These are phyloP conservation scores for Vanderwaltozyma verrucispora DNA, from an alignment of 805 yeast species.

Conservation along the genomic window DNA sequence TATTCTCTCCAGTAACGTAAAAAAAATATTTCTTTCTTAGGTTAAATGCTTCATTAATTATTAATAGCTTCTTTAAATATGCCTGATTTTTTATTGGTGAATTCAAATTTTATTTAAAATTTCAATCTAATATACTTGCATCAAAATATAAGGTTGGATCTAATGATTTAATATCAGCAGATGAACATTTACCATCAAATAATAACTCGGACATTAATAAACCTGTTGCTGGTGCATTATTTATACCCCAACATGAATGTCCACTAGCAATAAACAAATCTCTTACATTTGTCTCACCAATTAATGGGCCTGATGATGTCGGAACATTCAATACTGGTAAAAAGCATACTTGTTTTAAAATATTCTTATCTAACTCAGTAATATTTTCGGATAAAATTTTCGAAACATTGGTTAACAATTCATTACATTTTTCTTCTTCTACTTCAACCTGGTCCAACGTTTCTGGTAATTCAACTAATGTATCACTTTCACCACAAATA, in stretches of 20 bases:
- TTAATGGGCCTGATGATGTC: slow-evolving; percentile 82
- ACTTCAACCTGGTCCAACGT: slow-evolving; percentile 91
- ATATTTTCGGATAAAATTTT: slow-evolving; percentile 54
- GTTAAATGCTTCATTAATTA: too few relatives aligned
- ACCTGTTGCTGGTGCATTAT: slow-evolving; percentile 97
- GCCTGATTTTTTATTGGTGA: too few relatives aligned
- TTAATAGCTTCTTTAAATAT: too few relatives aligned
- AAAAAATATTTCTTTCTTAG: too few relatives aligned
- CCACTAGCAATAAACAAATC: slow-evolving; percentile 78
- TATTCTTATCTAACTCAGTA: slow-evolving; percentile 53
- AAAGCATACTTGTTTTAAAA: slow-evolving; percentile 88
- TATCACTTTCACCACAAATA: slow-evolving; percentile 95
- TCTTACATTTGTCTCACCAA: slow-evolving; percentile 86
- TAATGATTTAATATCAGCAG: slow-evolving; percentile 71
- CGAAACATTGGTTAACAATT: slow-evolving; percentile 71
- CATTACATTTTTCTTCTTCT: slow-evolving; percentile 78
- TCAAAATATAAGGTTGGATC: slow-evolving; percentile 86
- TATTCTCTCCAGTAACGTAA: too few relatives aligned
- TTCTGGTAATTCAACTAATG: slow-evolving; percentile 83
- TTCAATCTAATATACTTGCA: slow-evolving; percentile 31
- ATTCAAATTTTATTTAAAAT: too few relatives aligned
- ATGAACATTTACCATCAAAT: slow-evolving; percentile 67
- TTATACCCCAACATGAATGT: slow-evolving; percentile 98
- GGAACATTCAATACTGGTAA: slow-evolving; percentile 92
- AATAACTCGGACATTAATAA: slow-evolving; percentile 78